Conservation (phyloP, 352 stramenopile species). For the Phytophthora chlamydospora region DNA sequence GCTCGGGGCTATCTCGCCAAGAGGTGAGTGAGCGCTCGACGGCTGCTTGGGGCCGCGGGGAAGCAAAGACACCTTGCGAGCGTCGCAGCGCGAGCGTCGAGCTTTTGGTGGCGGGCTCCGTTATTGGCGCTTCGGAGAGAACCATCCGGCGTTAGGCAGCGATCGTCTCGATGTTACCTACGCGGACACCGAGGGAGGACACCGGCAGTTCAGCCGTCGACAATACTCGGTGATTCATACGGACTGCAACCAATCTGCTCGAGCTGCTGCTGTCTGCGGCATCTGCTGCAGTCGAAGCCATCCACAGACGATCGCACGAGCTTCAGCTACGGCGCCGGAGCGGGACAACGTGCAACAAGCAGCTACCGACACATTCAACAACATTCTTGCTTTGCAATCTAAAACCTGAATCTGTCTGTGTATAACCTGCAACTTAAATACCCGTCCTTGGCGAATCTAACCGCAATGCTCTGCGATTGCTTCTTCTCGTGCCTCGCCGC, state of each 20-base stretch:
- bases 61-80: conserved; percentile 20
- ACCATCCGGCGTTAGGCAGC: conserved; percentile 10
- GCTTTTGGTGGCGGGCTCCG: background rate
- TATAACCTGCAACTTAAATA: conserved; percentile 41
- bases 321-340: conserved; percentile 3
- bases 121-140: background rate
- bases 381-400: too few species aligned
- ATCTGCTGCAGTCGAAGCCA: conserved; percentile 13
- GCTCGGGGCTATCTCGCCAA: too few species aligned
- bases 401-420: too few species aligned
- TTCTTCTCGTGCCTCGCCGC: conserved; percentile 12
- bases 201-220: background rate
- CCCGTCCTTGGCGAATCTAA: conserved; percentile 25
- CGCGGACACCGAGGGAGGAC: background rate
- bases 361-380: background rate
- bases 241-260: background rate
- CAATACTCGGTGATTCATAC: conserved; percentile 2
- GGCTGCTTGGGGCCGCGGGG: conserved; percentile 5
- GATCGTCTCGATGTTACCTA: conserved; percentile 2
- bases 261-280: background rate
- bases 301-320: conserved; percentile 6
- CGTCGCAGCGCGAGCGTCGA: background rate
- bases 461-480: conserved; percentile 20
- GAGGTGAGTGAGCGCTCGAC: background rate
- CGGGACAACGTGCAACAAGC: conserved; percentile 10